Conservation (phyloP, 805 yeast genomes). For the Crinitomyces ghanaensis region DNA sequence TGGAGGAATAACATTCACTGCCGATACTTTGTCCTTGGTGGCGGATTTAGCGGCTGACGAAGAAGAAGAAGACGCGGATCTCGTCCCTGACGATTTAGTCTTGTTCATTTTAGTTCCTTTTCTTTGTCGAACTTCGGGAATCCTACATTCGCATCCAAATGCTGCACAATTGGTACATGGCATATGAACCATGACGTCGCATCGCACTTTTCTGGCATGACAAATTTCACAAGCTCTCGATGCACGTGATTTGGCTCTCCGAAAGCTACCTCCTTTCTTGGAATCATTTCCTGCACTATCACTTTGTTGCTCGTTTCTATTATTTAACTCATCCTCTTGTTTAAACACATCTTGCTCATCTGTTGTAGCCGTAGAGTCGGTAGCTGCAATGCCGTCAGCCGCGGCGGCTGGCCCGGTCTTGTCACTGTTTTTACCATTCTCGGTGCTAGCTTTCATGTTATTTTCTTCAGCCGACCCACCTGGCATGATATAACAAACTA, state of each 20-base stretch:
- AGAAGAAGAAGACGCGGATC: not conserved
- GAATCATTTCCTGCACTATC: no score
- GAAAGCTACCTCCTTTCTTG: slow-evolving; percentile 13
- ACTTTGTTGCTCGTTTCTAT: not conserved
- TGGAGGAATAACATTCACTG: slow-evolving; percentile 4
- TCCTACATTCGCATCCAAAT: slow-evolving; percentile 57
- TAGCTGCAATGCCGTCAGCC: no score
- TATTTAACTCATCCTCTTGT: no score
- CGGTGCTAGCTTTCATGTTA: no score
- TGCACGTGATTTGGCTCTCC: slow-evolving; percentile 21
- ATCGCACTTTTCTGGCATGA: slow-evolving; percentile 66
- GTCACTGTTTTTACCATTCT: no score
- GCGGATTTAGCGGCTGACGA: not conserved
- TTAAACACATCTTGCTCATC: no score
- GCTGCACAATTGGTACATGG: slow-evolving; percentile 42
- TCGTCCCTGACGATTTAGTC: not conserved
- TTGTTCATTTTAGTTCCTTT: slow-evolving; percentile 1
- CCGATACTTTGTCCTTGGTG: slow-evolving; percentile 4
- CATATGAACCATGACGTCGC: slow-evolving; percentile 39
- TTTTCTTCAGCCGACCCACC: no score
- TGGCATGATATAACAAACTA: no score
- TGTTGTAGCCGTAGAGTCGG: no score
- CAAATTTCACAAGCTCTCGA: slow-evolving; percentile 32
- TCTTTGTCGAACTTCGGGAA: slow-evolving; percentile 39
- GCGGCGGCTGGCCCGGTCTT: no score